phyloP scores from a whole-genome alignment of 306 rosid species.

The Rosa multiflora region DNA sequence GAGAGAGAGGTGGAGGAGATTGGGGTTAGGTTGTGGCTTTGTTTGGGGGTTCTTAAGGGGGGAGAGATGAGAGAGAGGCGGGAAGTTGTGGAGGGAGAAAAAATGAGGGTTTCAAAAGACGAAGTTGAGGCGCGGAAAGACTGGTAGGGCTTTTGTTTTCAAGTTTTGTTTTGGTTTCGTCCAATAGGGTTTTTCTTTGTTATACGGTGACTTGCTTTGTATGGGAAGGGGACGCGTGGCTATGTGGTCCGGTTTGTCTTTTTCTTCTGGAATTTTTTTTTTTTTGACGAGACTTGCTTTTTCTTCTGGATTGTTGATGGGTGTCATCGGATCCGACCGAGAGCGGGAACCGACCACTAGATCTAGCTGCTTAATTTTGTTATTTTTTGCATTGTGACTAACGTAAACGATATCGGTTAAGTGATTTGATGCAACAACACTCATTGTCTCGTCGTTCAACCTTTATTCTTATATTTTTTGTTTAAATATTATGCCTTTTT shows the following conservation, averaged over 20 bases:
- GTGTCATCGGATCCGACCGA: background rate
- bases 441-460: no score
- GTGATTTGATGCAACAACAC: background rate
- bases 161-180: background rate
- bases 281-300: background rate
- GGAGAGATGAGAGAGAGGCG: slow-evolving; percentile 40
- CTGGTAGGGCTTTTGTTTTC: slow-evolving; percentile 21
- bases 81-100: slow-evolving; percentile 30
- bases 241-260: background rate
- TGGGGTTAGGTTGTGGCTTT: background rate
- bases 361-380: background rate
- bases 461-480: no score
- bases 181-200: background rate
- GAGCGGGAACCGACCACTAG: background rate
- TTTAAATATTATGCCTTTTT: no score
- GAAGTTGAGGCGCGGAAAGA: slow-evolving; percentile 40
- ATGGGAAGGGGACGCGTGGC: slow-evolving; percentile 19
- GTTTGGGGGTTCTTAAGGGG: slow-evolving; percentile 27
- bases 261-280: background rate
- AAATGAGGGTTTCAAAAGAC: slow-evolving; percentile 40
- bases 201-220: background rate
- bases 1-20: background rate
- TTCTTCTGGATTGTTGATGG: background rate
- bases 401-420: no score
- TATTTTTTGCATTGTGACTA: no score